A percentile compares a stretch with the other conserved stretches of the same genome.
Conservation (phyloP, 768 basidiomycete genomes). For the Pleurotus sapidus region DNA sequence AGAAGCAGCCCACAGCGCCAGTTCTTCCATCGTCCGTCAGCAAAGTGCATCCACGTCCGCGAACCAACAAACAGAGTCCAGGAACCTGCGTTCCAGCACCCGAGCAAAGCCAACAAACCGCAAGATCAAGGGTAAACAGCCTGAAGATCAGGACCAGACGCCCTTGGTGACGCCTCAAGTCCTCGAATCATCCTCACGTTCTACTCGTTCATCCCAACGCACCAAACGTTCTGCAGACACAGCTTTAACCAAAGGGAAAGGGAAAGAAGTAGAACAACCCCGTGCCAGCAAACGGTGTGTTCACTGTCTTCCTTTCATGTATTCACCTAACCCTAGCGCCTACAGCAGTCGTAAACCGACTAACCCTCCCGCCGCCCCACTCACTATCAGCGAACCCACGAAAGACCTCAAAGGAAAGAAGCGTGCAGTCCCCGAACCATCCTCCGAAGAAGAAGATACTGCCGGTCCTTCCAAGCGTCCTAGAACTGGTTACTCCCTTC, state of each 20-base stretch:
- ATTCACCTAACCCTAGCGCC: conserved; percentile 17
- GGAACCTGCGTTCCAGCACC: conserved; percentile 69
- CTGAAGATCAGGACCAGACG: conserved; percentile 29
- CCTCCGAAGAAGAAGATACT: conserved; percentile 63
- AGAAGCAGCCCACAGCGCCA: conserved; percentile 72
- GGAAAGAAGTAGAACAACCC: conserved; percentile 51
- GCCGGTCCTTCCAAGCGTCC: conserved; percentile 57
- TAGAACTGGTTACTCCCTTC: conserved; percentile 65
- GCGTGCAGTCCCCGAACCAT: conserved; percentile 73
- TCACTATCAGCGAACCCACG: conserved; percentile 74
- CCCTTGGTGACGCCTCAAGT: conserved; percentile 29
- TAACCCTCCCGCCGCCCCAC: conserved; percentile 33
- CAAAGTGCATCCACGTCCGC: conserved; percentile 34
- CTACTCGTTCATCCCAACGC: conserved; percentile 30
- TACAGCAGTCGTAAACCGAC: conserved; percentile 62
- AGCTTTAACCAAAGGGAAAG: conserved; percentile 56
- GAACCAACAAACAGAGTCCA: conserved; percentile 38
- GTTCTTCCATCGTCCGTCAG: conserved; percentile 45
- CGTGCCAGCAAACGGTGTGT: conserved; percentile 65
- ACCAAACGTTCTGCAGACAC: conserved; percentile 55
- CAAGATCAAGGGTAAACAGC: conserved; percentile 59
- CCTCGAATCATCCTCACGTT: conserved; percentile 31
- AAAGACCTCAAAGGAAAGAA: conserved; percentile 90
- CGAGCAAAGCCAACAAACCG: conserved; percentile 74
- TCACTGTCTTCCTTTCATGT: conserved; percentile 16